phyloP scores from a whole-genome alignment of 768 basidiomycete species.

The Leccinum rimulosum region DNA sequence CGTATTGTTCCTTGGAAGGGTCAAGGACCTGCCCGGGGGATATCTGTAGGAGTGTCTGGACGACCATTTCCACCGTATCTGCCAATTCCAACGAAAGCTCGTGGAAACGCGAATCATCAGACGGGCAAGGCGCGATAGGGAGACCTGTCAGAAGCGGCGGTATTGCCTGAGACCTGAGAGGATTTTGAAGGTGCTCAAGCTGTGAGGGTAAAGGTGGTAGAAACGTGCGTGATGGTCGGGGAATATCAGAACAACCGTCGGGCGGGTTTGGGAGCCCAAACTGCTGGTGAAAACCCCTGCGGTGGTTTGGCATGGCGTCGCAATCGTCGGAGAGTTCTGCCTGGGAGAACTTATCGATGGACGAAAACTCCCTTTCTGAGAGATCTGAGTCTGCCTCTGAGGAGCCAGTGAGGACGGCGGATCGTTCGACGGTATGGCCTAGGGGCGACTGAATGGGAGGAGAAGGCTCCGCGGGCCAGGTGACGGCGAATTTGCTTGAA shows the following conservation, averaged over 20 bases:
- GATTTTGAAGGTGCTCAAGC: conserved; percentile 73
- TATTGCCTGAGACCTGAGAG: conserved; percentile 39
- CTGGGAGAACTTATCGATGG: conserved; percentile 30
- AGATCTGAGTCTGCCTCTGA: conserved; percentile 51
- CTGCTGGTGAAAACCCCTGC: conserved; percentile 26
- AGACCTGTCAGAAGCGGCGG: conserved; percentile 11
- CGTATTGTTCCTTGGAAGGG: conserved; percentile 90
- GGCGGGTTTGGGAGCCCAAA: conserved; percentile 14
- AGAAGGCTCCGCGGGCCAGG: conserved; percentile 51
- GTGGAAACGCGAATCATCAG: conserved; percentile 41
- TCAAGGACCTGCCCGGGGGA: conserved; percentile 89
- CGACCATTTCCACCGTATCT: conserved; percentile 85
- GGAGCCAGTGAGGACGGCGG: conserved; percentile 40
- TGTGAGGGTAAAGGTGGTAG: conserved; percentile 81
- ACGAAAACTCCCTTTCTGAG: conserved; percentile 44
- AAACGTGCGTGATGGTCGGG: conserved; percentile 71
- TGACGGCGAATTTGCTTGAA: conserved; percentile 59
- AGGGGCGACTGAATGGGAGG: conserved; percentile 38
- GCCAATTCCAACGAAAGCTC: conserved; percentile 86
- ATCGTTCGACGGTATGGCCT: conserved; percentile 35
- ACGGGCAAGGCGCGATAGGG: conserved; percentile 20
- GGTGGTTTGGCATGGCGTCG: conserved; percentile 25
- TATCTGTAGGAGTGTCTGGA: conserved; percentile 88
- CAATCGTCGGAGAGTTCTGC: conserved; percentile 33
- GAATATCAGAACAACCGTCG: conserved; percentile 33